Percentiles rank a stretch among this genome's conserved stretches.
Conservation (phyloP, 768 basidiomycete species). For the Auricularia sp. region DNA sequence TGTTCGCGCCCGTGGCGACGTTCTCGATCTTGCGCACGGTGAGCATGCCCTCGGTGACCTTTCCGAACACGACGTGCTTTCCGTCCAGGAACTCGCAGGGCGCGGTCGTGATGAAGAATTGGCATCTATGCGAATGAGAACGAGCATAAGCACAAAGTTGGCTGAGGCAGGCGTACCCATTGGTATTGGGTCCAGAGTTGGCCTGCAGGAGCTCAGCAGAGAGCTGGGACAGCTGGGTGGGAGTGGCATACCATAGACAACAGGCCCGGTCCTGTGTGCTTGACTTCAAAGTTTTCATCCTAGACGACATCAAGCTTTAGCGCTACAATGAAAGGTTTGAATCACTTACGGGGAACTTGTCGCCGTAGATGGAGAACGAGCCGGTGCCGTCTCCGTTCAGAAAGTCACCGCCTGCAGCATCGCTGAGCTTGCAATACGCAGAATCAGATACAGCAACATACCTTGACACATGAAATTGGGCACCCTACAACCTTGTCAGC, state of each 20-base stretch:
- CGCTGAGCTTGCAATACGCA: not conserved
- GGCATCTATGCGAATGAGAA: conserved; percentile 1
- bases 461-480: conserved; percentile 98
- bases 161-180: conserved; percentile 47
- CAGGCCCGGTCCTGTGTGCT: conserved; percentile 77
- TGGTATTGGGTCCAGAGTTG: conserved; percentile 89
- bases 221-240: not conserved
- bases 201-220: conserved; percentile 42
- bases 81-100: conserved; percentile 94
- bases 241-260: conserved; percentile 71
- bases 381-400: conserved; percentile 92
- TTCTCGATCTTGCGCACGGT: conserved; percentile 68
- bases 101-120: conserved; percentile 96
- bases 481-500: conserved; percentile 37
- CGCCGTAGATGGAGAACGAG: conserved; percentile 92
- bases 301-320: conserved; percentile 19
- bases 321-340: not conserved
- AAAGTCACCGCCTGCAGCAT: conserved; percentile 74
- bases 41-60: conserved; percentile 32
- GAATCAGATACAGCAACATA: conserved; percentile 15
- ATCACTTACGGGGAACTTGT: conserved; percentile 71
- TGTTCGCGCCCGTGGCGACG: conserved; percentile 84
- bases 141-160: too few relatives aligned
- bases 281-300: conserved; percentile 93
- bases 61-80: conserved; percentile 90